A percentile compares a stretch with the other conserved stretches of the same genome.
These are phyloP conservation scores for Solanum clarkiae DNA, from an alignment of 257 asterid species.

Conservation along the genomic window DNA sequence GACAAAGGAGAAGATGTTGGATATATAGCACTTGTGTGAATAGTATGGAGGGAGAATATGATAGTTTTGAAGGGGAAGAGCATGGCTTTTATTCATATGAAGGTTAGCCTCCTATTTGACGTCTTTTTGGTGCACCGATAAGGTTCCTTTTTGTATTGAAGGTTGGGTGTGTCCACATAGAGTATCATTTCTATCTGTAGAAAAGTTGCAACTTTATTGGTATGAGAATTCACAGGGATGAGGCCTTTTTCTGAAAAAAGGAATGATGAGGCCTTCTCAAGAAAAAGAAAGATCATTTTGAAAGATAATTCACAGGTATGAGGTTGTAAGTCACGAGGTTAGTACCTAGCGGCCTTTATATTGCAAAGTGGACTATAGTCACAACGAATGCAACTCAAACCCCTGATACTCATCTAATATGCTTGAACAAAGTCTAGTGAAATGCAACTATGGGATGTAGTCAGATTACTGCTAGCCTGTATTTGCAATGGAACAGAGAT, in stretches of 20 bases:
- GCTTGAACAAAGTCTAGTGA: background rate
- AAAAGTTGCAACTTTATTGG: background rate
- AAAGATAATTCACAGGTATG: background rate
- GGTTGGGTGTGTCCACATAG: background rate
- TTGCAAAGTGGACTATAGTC: background rate
- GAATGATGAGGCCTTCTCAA: background rate
- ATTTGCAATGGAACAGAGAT: background rate
- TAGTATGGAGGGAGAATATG: background rate
- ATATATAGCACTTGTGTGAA: background rate
- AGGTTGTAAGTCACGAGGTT: background rate
- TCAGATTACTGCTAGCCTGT: background rate
- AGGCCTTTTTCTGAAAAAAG: background rate
- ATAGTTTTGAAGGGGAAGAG: background rate
- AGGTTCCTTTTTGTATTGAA: background rate
- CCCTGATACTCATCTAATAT: background rate
- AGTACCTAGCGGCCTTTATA: background rate
- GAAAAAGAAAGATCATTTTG: background rate
- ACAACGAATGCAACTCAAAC: background rate
- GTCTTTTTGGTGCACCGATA: background rate
- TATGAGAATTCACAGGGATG: background rate
- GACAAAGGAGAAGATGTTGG: background rate
- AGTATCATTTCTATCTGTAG: background rate
- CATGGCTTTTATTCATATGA: background rate
- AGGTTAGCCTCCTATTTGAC: background rate
- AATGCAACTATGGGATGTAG: background rate